These are phyloP conservation scores for Eucalyptus sp. DNA, from an alignment of 345 rosid species.

Conservation along the genomic window DNA sequence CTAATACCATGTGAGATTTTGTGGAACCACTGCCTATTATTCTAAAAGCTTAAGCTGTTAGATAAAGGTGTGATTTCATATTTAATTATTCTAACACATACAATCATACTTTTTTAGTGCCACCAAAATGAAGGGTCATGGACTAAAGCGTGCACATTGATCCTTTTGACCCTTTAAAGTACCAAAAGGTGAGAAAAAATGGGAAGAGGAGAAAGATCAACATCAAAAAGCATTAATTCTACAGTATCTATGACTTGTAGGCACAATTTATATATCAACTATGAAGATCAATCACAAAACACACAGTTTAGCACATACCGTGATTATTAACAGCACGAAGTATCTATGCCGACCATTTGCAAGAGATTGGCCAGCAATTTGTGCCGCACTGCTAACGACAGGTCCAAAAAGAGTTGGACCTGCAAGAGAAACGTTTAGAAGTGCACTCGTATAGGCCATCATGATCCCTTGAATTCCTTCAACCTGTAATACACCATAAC, in stretches of 20 bases:
- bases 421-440: constrained; percentile 82
- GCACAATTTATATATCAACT: not conserved
- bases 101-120: not conserved
- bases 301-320: constrained; percentile 33
- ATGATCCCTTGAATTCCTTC: constrained; percentile 89
- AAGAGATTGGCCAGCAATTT: constrained; percentile 61
- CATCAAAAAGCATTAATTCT: not conserved
- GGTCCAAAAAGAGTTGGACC: constrained; percentile 96
- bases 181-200: not conserved
- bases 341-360: constrained; percentile 52
- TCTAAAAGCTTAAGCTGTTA: too few relatives aligned
- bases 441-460: constrained; percentile 73
- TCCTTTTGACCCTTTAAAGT: not conserved
- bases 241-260: not conserved
- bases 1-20: too few relatives aligned
- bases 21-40: too few relatives aligned
- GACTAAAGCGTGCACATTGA: not conserved
- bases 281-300: not conserved
- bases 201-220: not conserved
- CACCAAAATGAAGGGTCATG: not conserved
- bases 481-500: constrained; percentile 33
- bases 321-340: constrained; percentile 74
- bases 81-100: too few relatives aligned
- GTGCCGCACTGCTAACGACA: constrained; percentile 61
- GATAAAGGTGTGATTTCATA: too few relatives aligned